These are phyloP conservation scores for Solanum chmielewskii DNA, from an alignment of 257 asterid species.

Conservation along the genomic window DNA sequence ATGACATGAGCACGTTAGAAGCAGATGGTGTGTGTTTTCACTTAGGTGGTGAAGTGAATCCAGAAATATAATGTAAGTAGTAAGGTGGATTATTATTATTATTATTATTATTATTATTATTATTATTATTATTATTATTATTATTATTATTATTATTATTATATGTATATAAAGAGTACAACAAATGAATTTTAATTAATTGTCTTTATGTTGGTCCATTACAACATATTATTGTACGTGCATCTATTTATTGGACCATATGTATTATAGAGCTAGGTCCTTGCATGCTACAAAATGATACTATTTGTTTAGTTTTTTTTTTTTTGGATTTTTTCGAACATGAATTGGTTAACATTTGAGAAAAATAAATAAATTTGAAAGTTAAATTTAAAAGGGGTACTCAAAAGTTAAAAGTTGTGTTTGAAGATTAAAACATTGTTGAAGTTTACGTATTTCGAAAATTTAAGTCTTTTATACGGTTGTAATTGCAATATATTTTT, in stretches of 20 bases:
- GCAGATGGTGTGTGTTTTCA: neutral
- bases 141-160: too few relatives aligned
- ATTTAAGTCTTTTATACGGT: too few relatives aligned
- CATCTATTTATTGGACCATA: neutral
- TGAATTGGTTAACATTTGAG: neutral
- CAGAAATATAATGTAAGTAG: neutral
- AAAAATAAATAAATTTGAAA: neutral
- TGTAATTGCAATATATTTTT: too few relatives aligned
- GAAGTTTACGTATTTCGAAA: neutral
- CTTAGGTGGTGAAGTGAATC: neutral
- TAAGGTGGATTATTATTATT: neutral
- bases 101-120: too few relatives aligned
- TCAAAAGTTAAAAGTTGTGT: neutral
- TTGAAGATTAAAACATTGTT: neutral
- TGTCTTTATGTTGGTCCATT: neutral
- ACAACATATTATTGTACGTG: neutral
- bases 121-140: too few relatives aligned
- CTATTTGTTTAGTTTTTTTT: neutral
- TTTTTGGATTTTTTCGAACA: neutral
- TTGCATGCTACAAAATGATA: neutral
- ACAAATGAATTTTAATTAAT: neutral
- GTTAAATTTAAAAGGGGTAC: neutral
- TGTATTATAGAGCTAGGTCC: neutral
- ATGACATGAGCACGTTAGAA: neutral
- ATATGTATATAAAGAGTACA: neutral